phyloP scores from a whole-genome alignment of 140 eudicot species.

The Senecio squalidus region DNA sequence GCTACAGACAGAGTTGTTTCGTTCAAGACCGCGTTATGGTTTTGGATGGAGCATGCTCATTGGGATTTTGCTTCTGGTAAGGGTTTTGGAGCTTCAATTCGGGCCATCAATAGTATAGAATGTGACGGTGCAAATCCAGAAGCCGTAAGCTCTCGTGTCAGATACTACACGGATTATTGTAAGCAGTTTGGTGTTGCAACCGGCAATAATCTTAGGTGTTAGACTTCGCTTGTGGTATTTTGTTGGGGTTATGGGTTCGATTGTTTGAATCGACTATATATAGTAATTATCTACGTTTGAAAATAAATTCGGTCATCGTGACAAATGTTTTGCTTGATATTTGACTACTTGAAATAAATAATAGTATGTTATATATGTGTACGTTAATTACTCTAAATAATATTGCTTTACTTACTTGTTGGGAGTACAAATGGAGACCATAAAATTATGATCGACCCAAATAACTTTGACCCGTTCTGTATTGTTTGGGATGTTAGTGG shows the following conservation, averaged over 20 bases:
- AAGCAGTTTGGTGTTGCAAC: slow-evolving; percentile 22
- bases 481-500: no score
- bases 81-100: slow-evolving; percentile 44
- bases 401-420: no score
- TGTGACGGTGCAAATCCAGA: slow-evolving; percentile 10
- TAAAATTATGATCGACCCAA: no score
- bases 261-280: neutral
- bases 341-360: neutral
- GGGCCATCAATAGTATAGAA: slow-evolving; percentile 26
- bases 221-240: neutral
- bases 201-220: slow-evolving; percentile 26
- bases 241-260: neutral
- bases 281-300: neutral
- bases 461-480: no score
- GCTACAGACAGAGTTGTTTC: no score
- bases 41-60: no score
- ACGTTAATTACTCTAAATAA: no score
- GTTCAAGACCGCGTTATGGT: no score
- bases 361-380: no score
- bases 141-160: slow-evolving; percentile 17
- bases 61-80: slow-evolving; percentile 36
- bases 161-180: slow-evolving; percentile 26
- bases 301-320: slow-evolving; percentile 2
- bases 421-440: no score
- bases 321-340: neutral